Evolutionary conservation across 192 early-diverging fungal species (phyloP).

Genomic region (Rhizophagus prolifer): DNA sequence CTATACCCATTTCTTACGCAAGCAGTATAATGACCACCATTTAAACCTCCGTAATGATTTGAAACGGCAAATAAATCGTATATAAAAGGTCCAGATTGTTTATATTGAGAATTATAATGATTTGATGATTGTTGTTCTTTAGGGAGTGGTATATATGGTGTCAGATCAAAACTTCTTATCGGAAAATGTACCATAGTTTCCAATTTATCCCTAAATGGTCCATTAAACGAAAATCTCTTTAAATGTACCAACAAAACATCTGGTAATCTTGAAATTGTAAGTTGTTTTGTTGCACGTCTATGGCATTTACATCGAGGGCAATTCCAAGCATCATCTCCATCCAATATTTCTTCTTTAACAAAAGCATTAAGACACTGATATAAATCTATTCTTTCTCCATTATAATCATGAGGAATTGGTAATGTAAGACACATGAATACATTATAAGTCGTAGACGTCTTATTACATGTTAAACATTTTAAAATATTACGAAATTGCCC

Average conservation of each 20-base stretch:
- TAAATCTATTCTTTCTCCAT: constrained; percentile 60
- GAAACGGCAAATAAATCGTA: constrained; percentile 86
- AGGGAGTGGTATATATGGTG: constrained; percentile 47
- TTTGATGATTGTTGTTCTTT: constrained; percentile 15
- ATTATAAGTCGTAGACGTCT: constrained; percentile 85
- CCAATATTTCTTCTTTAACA: constrained; percentile 80
- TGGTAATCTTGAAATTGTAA: constrained; percentile 80
- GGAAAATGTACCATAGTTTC: constrained; percentile 88
- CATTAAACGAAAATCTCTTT: constrained; percentile 91
- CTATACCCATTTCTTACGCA: constrained; percentile 62
- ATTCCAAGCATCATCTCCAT: constrained; percentile 89
- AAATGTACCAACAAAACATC: constrained; percentile 89
- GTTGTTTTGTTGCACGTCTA: constrained; percentile 72
- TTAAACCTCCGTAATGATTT: constrained; percentile 74
- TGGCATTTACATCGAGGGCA: constrained; percentile 81
- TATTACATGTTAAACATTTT: constrained; percentile 67
- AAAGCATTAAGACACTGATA: constrained; percentile 86
- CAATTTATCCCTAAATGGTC: constrained; percentile 91
- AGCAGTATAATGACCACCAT: constrained; percentile 78
- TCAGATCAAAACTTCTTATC: constrained; percentile 60
- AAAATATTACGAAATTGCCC: constrained; percentile 72
- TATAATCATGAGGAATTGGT: constrained; percentile 70
- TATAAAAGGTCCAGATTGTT: constrained; percentile 32
- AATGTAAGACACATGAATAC: constrained; percentile 90
- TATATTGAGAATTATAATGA: neutral